Evolutionary conservation across 2,329 filamentous ascomycete species (phyloP), one percentile per base, ranked within the genome.

Genomic region (Monosporascus sp.): DNA sequence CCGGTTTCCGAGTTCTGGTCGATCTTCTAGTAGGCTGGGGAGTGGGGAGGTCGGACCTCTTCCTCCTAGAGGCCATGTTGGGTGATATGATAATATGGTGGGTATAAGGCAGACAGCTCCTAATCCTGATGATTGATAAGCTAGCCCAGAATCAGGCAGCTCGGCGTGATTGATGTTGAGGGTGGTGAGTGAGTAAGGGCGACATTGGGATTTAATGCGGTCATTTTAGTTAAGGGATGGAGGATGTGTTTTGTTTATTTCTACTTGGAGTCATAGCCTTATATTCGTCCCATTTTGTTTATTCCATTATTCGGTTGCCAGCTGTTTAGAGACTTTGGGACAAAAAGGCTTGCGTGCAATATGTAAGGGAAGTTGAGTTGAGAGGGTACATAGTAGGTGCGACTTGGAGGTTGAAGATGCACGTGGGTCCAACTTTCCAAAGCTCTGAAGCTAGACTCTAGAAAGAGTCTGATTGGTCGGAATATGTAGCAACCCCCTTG

Each of bases 11-110:
- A 15, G 48, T 20, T 17, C 57, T 54, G 20, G 53, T 45, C 25
- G 58, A 56, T 51, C 53, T 51, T 51, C 53, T 55, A 15, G 31
- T 27, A 5, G 54, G 14, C n/a, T 48, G 24, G 34, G 15, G 18
- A 31, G 53, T 45, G 38, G 47, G 48, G 15, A 18, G 18, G 47
- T 42, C 34, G 42, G 20, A 37, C 45, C 39, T 56, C 14, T 34
- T 48, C 53, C 51, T 60, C 38, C 56, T 53, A 17, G 55, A 54
- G 27, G 54, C 47, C 60, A 65, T 65, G 24, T 49, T 53, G 50
- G 48, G 24, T 31, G 14, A 27, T 46, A 18, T 8, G 6, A 18
- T 22, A 17, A 17, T 15, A 25, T 14, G 27, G 27, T 37, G 39
- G 39, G 9, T 47, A 46, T 47, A 49, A 48, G 37, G 52, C 27